phyloP scores from a whole-genome alignment of 208 protist genomes.

The Naegleria fowleri region DNA sequence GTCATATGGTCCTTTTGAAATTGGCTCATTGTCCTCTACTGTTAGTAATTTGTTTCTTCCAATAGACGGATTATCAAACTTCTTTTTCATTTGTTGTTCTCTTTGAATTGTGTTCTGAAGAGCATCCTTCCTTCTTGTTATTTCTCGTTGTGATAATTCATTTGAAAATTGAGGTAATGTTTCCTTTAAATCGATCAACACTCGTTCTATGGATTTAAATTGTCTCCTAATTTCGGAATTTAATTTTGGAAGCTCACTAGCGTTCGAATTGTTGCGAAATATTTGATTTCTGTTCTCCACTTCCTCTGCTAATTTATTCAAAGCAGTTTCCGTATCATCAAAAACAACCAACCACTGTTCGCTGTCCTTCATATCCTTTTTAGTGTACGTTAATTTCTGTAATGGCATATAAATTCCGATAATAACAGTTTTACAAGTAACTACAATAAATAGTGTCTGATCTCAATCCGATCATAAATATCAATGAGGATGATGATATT shows the following conservation, averaged over 20 bases:
- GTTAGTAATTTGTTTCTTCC: neutral
- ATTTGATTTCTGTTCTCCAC: neutral
- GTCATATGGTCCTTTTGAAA: neutral
- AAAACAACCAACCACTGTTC: neutral
- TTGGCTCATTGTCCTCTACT: neutral
- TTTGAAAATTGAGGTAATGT: neutral
- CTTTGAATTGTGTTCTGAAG: neutral
- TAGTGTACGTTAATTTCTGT: neutral
- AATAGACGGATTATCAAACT: neutral
- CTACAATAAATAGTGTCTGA: no score
- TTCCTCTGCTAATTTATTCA: neutral
- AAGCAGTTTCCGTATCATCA: neutral
- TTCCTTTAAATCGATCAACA: neutral
- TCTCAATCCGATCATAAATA: no score
- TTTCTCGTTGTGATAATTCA: neutral
- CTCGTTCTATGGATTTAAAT: conserved; percentile 5
- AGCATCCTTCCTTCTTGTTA: neutral
- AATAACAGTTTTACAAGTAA: no score
- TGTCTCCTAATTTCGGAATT: neutral
- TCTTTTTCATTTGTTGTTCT: neutral
- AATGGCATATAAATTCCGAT: neutral
- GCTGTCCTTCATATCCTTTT: neutral
- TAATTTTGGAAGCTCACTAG: neutral
- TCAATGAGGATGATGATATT: no score
- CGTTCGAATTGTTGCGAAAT: neutral